phyloP scores from a whole-genome alignment of 129 eudicot genomes.

The Pulicaria dysenterica region DNA sequence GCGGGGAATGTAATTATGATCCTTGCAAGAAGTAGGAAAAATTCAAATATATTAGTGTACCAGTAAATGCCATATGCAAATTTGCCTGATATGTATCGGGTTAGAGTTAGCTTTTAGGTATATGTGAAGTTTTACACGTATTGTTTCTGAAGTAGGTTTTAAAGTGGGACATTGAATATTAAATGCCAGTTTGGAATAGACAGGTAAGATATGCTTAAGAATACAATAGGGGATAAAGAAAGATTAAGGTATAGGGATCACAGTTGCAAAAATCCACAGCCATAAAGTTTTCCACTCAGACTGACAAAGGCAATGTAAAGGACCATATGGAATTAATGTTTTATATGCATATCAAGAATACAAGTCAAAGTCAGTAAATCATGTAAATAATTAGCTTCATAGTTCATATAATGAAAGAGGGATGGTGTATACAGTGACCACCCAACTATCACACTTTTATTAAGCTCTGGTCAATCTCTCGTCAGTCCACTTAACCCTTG shows the following conservation, averaged over 20 bases:
- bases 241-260: slow-evolving; percentile 6
- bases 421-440: neutral
- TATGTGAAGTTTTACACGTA: slow-evolving; percentile 11
- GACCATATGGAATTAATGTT: neutral
- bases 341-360: neutral
- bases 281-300: neutral
- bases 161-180: neutral
- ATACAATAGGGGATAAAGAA: neutral
- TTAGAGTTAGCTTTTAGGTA: slow-evolving; percentile 11
- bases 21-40: neutral
- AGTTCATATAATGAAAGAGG: neutral
- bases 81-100: slow-evolving; percentile 14
- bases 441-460: neutral
- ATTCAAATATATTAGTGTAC: neutral
- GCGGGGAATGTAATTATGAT: neutral
- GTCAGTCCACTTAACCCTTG: too few relatives aligned
- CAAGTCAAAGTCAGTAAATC: neutral
- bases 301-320: neutral
- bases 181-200: neutral
- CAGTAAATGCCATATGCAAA: neutral
- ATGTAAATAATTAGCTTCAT: neutral
- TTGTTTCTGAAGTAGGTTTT: slow-evolving; percentile 6
- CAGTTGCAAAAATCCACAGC: neutral
- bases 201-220: neutral
- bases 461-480: neutral